Conservation (phyloP, 768 basidiomycete genomes). For the Suillus americanus region DNA sequence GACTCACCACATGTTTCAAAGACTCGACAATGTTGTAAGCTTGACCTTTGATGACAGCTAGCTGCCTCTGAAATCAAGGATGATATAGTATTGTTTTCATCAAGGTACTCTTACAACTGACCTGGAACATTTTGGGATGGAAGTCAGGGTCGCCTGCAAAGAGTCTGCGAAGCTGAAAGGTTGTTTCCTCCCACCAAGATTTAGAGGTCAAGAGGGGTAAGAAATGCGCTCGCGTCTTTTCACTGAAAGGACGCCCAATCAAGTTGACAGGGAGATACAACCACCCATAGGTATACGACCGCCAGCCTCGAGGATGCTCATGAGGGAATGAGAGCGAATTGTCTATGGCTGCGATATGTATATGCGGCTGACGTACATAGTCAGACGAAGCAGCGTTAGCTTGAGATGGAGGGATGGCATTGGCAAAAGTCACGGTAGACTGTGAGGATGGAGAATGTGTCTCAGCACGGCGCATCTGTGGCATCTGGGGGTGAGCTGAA, state of each 20-base stretch:
- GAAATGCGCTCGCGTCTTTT: conserved; percentile 79
- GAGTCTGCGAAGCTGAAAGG: conserved; percentile 69
- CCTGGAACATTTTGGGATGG: conserved; percentile 87
- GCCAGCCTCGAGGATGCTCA: conserved; percentile 81
- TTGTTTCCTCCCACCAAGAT: conserved; percentile 89
- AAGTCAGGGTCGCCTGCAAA: conserved; percentile 85
- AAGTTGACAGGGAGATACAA: conserved; percentile 81
- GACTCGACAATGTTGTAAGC: conserved; percentile 90
- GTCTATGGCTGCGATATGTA: conserved; percentile 92
- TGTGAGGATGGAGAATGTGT: conserved; percentile 37
- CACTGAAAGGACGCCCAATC: conserved; percentile 84
- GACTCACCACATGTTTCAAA: conserved; percentile 67
- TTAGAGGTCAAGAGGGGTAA: conserved; percentile 81
- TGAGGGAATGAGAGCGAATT: conserved; percentile 92
- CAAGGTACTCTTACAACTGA: conserved; percentile 31
- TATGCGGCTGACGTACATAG: conserved; percentile 70
- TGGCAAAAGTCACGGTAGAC: conserved; percentile 38
- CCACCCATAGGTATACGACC: conserved; percentile 87
- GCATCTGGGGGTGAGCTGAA: conserved; percentile 65
- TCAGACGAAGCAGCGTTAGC: conserved; percentile 30
- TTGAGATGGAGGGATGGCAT: conserved; percentile 38
- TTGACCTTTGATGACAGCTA: conserved; percentile 93
- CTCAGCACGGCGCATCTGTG: conserved; percentile 60
- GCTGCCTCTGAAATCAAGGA: conserved; percentile 56
- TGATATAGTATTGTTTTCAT: conserved; percentile 9